These are phyloP conservation scores for Sporothrix variecibatus DNA, from an alignment of 2,329 filamentous ascomycete species.

Conservation along the genomic window DNA sequence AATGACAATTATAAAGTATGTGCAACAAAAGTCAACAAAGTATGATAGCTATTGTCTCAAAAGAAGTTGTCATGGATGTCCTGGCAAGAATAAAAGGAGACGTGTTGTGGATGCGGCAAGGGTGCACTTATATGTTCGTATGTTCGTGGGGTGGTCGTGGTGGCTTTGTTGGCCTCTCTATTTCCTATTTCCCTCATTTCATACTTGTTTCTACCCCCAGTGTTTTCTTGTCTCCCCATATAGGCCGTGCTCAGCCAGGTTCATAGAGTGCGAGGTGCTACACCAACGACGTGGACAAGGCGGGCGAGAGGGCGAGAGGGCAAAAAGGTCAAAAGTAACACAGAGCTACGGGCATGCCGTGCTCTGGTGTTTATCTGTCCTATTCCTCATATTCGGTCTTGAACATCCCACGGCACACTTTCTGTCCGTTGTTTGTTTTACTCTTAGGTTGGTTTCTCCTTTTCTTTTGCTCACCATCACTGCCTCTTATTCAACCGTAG, in stretches of 20 bases:
- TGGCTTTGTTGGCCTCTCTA: not conserved
- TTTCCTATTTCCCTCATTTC: not conserved
- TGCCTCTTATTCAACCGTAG: not conserved
- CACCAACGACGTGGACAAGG: constrained; percentile 14
- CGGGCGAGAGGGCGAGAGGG: not conserved
- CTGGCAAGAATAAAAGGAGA: not conserved
- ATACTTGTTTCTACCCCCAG: no score
- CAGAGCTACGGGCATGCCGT: constrained; percentile 9
- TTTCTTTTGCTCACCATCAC: not conserved
- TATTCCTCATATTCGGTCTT: not conserved
- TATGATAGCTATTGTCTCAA: not conserved
- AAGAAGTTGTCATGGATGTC: not conserved
- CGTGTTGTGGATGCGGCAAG: not conserved
- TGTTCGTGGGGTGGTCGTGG: not conserved
- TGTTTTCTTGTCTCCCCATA: not conserved
- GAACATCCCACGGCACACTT: not conserved
- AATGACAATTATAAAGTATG: not conserved
- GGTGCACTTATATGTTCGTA: not conserved
- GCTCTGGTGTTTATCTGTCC: not conserved
- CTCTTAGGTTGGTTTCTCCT: not conserved
- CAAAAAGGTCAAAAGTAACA: not conserved
- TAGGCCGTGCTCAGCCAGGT: not conserved
- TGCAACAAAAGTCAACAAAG: not conserved
- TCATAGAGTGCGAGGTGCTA: not conserved
- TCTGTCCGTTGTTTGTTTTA: not conserved